These are phyloP conservation scores for Xerophyta viscosa DNA, from an alignment of 106 monocot species.

Conservation along the genomic window DNA sequence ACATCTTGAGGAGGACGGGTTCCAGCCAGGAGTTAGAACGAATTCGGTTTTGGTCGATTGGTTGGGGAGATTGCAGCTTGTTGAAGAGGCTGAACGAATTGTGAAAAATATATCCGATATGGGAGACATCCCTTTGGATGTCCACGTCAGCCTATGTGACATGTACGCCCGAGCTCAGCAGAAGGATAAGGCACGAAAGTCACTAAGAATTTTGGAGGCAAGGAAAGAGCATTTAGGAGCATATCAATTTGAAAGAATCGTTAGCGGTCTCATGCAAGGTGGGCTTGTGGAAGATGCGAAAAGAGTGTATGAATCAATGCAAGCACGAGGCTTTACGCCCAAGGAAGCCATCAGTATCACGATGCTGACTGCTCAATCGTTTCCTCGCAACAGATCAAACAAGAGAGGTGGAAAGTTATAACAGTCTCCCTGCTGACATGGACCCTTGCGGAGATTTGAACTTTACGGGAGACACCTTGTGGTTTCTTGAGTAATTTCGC, in stretches of 20 bases:
- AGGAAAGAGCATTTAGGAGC: constrained; percentile 37
- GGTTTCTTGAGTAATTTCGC: no score
- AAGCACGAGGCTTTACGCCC: constrained; percentile 26
- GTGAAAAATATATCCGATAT: constrained; percentile 32
- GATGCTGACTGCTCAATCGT: constrained; percentile 30
- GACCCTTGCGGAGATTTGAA: no score
- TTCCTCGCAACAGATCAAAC: constrained; percentile 6
- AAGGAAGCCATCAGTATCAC: constrained; percentile 31
- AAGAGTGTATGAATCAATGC: constrained; percentile 48
- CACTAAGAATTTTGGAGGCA: constrained; percentile 48
- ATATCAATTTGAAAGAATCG: constrained; percentile 64
- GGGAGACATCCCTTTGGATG: constrained; percentile 45
- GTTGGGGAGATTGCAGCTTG: constrained; percentile 64
- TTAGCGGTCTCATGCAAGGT: constrained; percentile 46
- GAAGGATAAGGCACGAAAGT: constrained; percentile 35
- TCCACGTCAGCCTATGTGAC: constrained; percentile 67
- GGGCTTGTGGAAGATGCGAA: constrained; percentile 48
- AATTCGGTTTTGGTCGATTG: constrained; percentile 67
- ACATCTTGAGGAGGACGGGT: constrained; percentile 67
- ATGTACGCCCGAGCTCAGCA: constrained; percentile 55
- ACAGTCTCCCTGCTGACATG: neutral
- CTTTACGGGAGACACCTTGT: no score
- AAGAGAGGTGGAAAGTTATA: constrained; percentile 6
- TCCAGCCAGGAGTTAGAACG: constrained; percentile 42
- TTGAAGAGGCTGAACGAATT: constrained; percentile 73